A percentile compares a stretch with the other conserved stretches of the same genome.
Conservation (phyloP, 306 rosid genomes). For the Urtica urens region DNA sequence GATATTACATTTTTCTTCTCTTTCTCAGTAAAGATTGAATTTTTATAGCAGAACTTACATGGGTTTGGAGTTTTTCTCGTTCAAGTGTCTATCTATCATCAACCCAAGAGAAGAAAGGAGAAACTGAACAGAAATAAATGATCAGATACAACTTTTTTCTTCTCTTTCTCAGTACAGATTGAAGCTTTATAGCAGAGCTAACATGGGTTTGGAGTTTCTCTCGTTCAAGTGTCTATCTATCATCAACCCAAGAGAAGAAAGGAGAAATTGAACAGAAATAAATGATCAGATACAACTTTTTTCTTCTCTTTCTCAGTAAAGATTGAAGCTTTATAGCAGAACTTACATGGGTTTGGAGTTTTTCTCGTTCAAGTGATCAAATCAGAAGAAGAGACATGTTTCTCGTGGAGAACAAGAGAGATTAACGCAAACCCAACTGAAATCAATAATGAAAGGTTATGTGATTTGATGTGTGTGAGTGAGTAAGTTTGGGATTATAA, state of each 20-base stretch:
- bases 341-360: slow-evolving; percentile 23
- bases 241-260: neutral
- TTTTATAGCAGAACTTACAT: no score
- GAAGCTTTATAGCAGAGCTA: no score
- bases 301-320: neutral
- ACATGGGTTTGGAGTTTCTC: no score
- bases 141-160: no score
- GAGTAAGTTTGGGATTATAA: slow-evolving; percentile 22
- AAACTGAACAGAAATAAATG: neutral
- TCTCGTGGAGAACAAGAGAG: slow-evolving; percentile 23
- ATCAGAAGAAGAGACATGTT: slow-evolving; percentile 3
- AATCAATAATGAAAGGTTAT: slow-evolving; percentile 7
- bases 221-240: no score
- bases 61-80: no score
- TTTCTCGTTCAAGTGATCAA: slow-evolving; percentile 17
- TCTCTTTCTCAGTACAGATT: no score
- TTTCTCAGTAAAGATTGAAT: no score
- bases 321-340: slow-evolving; percentile 13
- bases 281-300: slow-evolving; percentile 4
- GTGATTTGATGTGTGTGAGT: slow-evolving; percentile 16
- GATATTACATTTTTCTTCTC: no score
- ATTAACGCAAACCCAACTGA: slow-evolving; percentile 33
- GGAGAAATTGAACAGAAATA: neutral
- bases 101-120: neutral
- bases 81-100: no score